Evolutionary conservation across 1,284 basidiomycete genomes (phyloP).

Genomic region (Sanghuangporus weigelae): DNA sequence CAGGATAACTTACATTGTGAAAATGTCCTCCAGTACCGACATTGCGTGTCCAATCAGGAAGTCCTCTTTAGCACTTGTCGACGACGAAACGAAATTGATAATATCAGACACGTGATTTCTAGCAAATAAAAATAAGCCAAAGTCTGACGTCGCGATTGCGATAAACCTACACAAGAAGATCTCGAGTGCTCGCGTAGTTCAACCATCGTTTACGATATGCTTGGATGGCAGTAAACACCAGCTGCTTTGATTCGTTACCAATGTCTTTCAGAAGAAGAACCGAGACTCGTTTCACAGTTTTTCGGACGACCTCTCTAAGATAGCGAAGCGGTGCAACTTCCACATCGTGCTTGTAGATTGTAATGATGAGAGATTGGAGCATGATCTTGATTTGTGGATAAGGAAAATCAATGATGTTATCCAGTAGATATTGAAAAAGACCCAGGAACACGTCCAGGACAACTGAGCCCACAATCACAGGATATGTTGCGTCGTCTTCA

Average conservation of each 20-base stretch:
- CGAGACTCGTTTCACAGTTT: constrained; percentile 45
- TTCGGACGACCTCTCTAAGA: constrained; percentile 46
- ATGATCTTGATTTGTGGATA: constrained; percentile 50
- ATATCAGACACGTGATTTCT: constrained; percentile 47
- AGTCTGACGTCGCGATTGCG: background rate
- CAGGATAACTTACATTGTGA: constrained; percentile 37
- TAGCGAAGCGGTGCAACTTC: constrained; percentile 46
- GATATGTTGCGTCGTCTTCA: constrained; percentile 38
- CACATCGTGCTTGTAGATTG: constrained; percentile 67
- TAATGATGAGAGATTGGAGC: constrained; percentile 55
- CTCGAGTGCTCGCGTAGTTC: constrained; percentile 36
- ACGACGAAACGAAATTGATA: constrained; percentile 40
- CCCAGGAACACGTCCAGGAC: constrained; percentile 56
- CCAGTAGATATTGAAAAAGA: constrained; percentile 38
- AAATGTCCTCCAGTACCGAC: constrained; percentile 45
- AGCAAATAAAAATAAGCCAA: constrained; percentile 2
- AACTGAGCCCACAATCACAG: constrained; percentile 51
- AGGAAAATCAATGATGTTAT: constrained; percentile 41
- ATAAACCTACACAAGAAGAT: constrained; percentile 43
- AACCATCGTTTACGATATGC: constrained; percentile 59
- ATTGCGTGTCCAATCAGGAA: constrained; percentile 49
- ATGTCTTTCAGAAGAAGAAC: constrained; percentile 47
- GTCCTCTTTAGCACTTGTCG: constrained; percentile 50
- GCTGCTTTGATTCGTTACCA: constrained; percentile 60
- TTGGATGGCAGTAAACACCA: constrained; percentile 53